Percentiles rank a stretch among this genome's conserved stretches.
Evolutionary conservation across 805 yeast species (phyloP).

Genomic region (Yamadazyma philogaea): DNA sequence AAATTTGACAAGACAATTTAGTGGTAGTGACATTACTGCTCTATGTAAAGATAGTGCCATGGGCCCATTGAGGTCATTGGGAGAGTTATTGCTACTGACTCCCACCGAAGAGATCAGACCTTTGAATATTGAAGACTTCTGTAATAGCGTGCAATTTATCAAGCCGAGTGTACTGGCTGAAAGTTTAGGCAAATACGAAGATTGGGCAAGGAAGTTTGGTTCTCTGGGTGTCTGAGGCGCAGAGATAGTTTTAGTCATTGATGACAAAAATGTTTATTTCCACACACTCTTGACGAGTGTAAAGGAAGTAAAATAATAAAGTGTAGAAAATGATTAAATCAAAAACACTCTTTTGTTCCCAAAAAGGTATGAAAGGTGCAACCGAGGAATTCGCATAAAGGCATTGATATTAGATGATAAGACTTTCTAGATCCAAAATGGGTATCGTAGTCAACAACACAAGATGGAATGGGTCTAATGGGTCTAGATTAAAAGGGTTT

Average conservation of each 20-base stretch:
- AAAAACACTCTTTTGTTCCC: too few relatives aligned
- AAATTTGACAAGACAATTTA: slow-evolving; percentile 67
- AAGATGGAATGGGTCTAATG: neutral
- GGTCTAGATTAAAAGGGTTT: slow-evolving; percentile 2
- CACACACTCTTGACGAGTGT: neutral
- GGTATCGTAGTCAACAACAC: neutral
- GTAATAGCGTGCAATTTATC: slow-evolving; percentile 69
- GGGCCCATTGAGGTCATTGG: slow-evolving; percentile 91
- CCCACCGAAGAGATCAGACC: slow-evolving; percentile 78
- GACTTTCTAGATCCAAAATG: neutral
- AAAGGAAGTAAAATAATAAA: neutral
- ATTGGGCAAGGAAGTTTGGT: slow-evolving; percentile 86
- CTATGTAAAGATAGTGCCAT: slow-evolving; percentile 95
- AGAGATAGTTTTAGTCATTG: too few relatives aligned
- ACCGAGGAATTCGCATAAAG: too few relatives aligned
- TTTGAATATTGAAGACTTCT: slow-evolving; percentile 68
- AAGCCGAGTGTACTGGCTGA: slow-evolving; percentile 86
- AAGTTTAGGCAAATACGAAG: slow-evolving; percentile 75
- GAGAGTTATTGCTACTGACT: slow-evolving; percentile 71
- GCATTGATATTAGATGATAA: too few relatives aligned
- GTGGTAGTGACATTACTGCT: slow-evolving; percentile 93
- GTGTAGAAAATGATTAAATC: too few relatives aligned
- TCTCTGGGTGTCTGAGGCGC: slow-evolving; percentile 61
- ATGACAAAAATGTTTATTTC: neutral
- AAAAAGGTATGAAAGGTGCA: too few relatives aligned